Conservation (phyloP, 768 basidiomycete species). For the Lyophyllum atratum region DNA sequence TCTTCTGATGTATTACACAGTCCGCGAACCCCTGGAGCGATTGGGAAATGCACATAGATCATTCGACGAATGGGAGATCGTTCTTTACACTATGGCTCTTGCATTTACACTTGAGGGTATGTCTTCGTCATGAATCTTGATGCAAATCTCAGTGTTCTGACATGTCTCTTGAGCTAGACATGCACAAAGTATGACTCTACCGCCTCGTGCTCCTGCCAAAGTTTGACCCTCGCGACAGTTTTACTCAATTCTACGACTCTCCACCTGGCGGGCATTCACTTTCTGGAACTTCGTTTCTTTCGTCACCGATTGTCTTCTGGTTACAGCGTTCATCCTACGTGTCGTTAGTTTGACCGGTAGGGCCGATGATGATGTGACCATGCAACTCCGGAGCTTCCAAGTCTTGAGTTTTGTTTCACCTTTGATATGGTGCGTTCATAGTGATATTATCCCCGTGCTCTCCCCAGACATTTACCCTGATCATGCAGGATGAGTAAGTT, state of each 20-base stretch:
- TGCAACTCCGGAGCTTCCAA: constrained; percentile 79
- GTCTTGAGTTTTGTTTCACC: constrained; percentile 86
- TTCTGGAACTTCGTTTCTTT: constrained; percentile 78
- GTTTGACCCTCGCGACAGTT: constrained; percentile 42
- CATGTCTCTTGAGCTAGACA: constrained; percentile 33
- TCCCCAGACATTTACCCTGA: not conserved
- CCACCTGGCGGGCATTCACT: constrained; percentile 77
- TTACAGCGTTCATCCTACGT: constrained; percentile 76
- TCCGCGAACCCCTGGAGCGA: constrained; percentile 76
- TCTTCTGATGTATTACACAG: constrained; percentile 34
- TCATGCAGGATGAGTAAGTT: constrained; percentile 76
- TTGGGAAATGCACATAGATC: constrained; percentile 51
- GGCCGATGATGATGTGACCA: constrained; percentile 33
- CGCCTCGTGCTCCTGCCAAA: not conserved
- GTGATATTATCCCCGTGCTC: not conserved
- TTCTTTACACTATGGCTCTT: constrained; percentile 77
- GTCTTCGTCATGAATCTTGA: constrained; percentile 12
- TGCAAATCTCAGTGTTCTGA: not conserved
- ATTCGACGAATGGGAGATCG: constrained; percentile 81
- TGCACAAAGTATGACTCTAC: constrained; percentile 48
- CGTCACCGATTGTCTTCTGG: constrained; percentile 71
- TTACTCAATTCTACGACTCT: constrained; percentile 69
- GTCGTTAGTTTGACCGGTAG: constrained; percentile 51
- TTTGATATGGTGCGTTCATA: constrained; percentile 71
- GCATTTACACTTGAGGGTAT: constrained; percentile 82